Evolutionary conservation across 768 basidiomycete species (phyloP).

Genomic region (Tricholoma flavovirens): DNA sequence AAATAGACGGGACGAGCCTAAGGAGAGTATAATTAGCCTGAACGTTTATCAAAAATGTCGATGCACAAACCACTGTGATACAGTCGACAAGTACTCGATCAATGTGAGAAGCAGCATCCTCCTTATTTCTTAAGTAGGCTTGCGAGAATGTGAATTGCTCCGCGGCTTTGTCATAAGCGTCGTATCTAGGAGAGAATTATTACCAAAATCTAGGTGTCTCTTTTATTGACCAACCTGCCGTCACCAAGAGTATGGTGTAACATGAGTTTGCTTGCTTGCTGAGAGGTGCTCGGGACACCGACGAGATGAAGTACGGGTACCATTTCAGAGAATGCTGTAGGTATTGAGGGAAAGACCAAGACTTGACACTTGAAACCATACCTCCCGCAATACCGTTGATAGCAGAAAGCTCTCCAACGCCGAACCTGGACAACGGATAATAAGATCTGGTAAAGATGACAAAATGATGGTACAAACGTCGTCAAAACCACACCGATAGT

Average conservation of each 20-base stretch:
- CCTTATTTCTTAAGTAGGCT: conserved; percentile 47
- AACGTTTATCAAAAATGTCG: neutral
- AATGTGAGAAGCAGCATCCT: conserved; percentile 60
- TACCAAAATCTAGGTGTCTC: neutral
- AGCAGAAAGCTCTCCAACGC: conserved; percentile 90
- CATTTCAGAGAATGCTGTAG: conserved; percentile 74
- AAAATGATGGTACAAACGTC: conserved; percentile 43
- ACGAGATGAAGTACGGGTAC: conserved; percentile 88
- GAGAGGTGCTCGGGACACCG: conserved; percentile 69
- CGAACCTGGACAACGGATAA: conserved; percentile 47
- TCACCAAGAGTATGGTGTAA: conserved; percentile 89
- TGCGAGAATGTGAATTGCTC: conserved; percentile 71
- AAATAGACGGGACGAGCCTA: conserved; percentile 86
- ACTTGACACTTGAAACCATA: conserved; percentile 19
- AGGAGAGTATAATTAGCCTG: neutral
- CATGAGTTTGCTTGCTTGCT: conserved; percentile 67
- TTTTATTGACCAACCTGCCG: conserved; percentile 43
- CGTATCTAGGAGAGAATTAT: conserved; percentile 45
- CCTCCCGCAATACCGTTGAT: conserved; percentile 81
- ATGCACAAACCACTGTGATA: conserved; percentile 42
- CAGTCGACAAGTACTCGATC: conserved; percentile 74
- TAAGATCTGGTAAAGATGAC: neutral
- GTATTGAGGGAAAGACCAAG: neutral
- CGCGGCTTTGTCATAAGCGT: conserved; percentile 73
- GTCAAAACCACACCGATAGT: conserved; percentile 71